Conservation (phyloP, 1,284 basidiomycete species). For the Sutorius eximius region DNA sequence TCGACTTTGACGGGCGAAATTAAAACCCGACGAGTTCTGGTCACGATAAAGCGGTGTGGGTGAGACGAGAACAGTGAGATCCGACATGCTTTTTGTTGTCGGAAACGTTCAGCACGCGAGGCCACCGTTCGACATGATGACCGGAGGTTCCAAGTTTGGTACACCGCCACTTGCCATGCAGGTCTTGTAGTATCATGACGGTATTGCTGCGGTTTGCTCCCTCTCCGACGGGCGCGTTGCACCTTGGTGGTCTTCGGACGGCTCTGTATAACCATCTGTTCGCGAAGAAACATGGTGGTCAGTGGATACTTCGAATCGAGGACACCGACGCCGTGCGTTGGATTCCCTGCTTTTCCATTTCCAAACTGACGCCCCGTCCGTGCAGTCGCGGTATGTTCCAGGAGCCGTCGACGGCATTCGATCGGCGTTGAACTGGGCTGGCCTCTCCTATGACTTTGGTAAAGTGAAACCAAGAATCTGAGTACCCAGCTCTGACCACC, state of each 20-base stretch:
- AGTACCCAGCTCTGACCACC: background rate
- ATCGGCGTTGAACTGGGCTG: conserved; percentile 86
- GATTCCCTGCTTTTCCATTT: background rate
- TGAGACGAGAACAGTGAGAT: conserved; percentile 36
- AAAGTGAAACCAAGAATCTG: conserved; percentile 13
- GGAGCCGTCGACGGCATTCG: conserved; percentile 84
- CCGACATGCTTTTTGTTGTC: conserved; percentile 25
- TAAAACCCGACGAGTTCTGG: conserved; percentile 30
- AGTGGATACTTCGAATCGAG: conserved; percentile 91
- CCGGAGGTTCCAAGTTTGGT: background rate
- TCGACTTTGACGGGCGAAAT: conserved; percentile 30
- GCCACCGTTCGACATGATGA: conserved; percentile 25
- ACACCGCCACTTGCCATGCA: background rate
- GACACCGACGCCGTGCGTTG: conserved; percentile 73
- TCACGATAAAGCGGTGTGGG: conserved; percentile 30
- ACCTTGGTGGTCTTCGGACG: conserved; percentile 95
- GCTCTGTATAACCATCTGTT: conserved; percentile 93
- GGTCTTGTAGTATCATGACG: conserved; percentile 2
- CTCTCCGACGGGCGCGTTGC: conserved; percentile 92
- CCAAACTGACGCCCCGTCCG: conserved; percentile 2
- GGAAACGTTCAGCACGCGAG: background rate
- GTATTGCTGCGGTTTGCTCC: conserved; percentile 89
- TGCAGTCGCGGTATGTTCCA: conserved; percentile 74
- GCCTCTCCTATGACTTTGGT: conserved; percentile 91
- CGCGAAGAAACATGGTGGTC: conserved; percentile 78